A percentile compares a stretch with the other conserved stretches of the same genome.
These are phyloP conservation scores for Trametes villosa DNA, from an alignment of 768 basidiomycete species.

Conservation along the genomic window DNA sequence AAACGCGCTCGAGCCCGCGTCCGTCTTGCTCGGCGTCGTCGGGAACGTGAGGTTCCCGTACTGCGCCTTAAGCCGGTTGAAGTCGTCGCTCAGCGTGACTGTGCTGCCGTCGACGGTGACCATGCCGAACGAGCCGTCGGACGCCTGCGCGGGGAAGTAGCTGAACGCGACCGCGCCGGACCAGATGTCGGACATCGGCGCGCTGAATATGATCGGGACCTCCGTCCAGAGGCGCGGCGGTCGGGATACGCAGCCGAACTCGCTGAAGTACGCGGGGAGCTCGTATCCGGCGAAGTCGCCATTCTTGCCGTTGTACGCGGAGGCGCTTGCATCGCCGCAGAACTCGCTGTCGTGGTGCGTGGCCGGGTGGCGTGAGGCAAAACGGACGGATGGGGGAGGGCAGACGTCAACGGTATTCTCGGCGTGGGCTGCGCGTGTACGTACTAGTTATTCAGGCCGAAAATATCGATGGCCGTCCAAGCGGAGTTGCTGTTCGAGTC, in stretches of 20 bases:
- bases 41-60: constrained; percentile 61
- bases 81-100: constrained; percentile 73
- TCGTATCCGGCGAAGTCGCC: constrained; percentile 65
- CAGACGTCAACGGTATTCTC: constrained; percentile 1
- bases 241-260: constrained; percentile 74
- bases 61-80: constrained; percentile 62
- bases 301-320: constrained; percentile 61
- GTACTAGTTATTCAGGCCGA: constrained; percentile 86
- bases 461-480: constrained; percentile 76
- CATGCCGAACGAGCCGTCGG: constrained; percentile 81
- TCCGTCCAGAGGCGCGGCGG: constrained; percentile 82
- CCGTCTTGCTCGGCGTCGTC: constrained; percentile 62
- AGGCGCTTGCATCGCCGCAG: constrained; percentile 70
- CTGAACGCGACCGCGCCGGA: constrained; percentile 90
- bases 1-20: constrained; percentile 54
- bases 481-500: constrained; percentile 54
- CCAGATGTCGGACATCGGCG: constrained; percentile 77
- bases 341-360: constrained; percentile 68
- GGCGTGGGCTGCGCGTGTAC: constrained; percentile 35
- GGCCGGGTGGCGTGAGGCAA: not conserved
- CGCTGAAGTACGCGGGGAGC: constrained; percentile 87
- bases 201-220: constrained; percentile 68
- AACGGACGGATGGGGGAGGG: not conserved
- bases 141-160: constrained; percentile 84
- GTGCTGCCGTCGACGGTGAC: constrained; percentile 75